Conservation (phyloP, 352 stramenopile genomes). For the Globisporangium mamillatum region DNA sequence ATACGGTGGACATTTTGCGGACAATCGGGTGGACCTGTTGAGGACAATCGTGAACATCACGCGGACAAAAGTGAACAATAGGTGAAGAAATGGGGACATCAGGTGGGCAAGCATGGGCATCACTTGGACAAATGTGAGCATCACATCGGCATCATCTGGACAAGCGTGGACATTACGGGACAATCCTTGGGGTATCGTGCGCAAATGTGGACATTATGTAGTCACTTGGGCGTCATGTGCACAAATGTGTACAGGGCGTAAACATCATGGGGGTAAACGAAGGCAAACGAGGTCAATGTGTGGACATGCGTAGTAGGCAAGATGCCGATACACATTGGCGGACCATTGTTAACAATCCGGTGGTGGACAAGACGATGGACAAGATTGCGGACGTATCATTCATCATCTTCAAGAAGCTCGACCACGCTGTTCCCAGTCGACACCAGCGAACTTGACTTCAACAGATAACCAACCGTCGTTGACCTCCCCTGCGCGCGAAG, state of each 20-base stretch:
- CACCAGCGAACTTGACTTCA: neutral
- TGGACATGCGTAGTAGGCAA: neutral
- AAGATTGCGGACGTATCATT: slow-evolving; percentile 6
- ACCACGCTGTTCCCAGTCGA: neutral
- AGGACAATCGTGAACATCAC: neutral
- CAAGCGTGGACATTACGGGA: no score
- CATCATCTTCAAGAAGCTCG: slow-evolving; percentile 23
- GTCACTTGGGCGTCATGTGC: no score
- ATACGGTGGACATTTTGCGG: neutral
- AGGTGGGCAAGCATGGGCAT: neutral
- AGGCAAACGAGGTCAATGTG: neutral
- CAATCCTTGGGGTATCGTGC: no score
- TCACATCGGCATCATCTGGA: no score
- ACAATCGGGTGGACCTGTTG: neutral
- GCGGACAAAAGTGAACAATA: no score
- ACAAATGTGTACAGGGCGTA: no score
- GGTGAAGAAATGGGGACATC: no score
- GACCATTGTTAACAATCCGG: neutral
- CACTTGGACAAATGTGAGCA: neutral
- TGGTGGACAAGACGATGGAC: neutral
- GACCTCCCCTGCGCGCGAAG: neutral
- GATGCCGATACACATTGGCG: neutral
- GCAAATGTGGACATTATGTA: no score
- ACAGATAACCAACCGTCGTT: neutral
- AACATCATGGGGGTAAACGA: neutral